Conservation (phyloP, 331 rosid genomes). For the Quercus tomentella region DNA sequence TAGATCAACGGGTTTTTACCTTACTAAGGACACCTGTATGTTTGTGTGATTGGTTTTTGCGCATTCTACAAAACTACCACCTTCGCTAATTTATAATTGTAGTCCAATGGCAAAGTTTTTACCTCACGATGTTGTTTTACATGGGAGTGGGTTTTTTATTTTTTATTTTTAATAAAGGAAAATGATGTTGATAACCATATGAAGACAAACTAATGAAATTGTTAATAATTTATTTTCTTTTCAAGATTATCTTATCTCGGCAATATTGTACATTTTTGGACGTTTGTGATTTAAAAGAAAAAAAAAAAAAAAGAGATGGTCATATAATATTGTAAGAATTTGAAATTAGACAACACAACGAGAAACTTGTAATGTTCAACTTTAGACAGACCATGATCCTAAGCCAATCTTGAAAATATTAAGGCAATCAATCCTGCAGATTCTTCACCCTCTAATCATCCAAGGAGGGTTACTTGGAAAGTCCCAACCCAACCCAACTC, state of each 20-base stretch:
- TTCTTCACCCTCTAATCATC: background rate
- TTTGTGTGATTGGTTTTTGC: too few relatives aligned
- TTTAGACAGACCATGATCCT: background rate
- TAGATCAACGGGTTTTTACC: too few relatives aligned
- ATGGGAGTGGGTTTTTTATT: too few relatives aligned
- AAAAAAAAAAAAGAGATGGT: background rate
- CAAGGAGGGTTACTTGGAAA: background rate
- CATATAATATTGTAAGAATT: background rate
- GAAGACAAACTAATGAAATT: background rate
- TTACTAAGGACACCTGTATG: too few relatives aligned
- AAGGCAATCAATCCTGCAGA: background rate
- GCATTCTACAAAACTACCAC: too few relatives aligned
- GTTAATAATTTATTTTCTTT: background rate
- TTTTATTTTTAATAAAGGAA: too few relatives aligned
- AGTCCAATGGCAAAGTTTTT: background rate
- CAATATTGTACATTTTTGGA: background rate
- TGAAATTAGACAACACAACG: background rate
- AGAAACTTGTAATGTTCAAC: background rate
- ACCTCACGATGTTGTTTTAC: background rate
- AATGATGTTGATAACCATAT: background rate
- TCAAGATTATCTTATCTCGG: background rate
- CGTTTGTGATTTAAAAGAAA: background rate
- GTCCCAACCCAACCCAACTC: background rate
- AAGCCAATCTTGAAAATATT: constrained; percentile 12
- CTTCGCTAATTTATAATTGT: too few relatives aligned